A percentile compares a stretch with the other conserved stretches of the same genome.
phyloP scores from a whole-genome alignment of 306 rosid species.

The Begonia masoniana region DNA sequence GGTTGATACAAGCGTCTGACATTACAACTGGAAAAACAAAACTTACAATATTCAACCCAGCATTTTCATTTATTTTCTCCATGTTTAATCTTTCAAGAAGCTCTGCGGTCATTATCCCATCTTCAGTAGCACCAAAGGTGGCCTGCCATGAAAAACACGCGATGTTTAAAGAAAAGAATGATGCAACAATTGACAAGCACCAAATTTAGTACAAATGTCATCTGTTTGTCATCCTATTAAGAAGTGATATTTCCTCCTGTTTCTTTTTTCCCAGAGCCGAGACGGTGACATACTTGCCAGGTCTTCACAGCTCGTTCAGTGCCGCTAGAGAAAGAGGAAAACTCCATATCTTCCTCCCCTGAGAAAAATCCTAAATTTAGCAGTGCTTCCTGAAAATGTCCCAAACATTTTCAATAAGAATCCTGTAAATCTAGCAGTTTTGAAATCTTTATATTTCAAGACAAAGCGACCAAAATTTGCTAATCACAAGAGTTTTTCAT shows the following conservation, averaged over 20 bases:
- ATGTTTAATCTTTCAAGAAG: slow-evolving; percentile 52
- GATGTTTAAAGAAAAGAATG: slow-evolving; percentile 34
- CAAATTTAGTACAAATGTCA: too few relatives aligned
- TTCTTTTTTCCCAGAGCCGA: too few relatives aligned
- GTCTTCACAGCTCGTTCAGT: slow-evolving; percentile 94
- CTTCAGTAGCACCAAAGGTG: slow-evolving; percentile 48
- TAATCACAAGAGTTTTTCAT: slow-evolving; percentile 2
- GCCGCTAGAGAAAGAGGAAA: slow-evolving; percentile 65
- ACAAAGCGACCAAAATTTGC: not conserved
- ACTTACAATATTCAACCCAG: slow-evolving; percentile 4
- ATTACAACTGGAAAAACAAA: too few relatives aligned
- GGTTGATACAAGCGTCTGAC: slow-evolving; percentile 10
- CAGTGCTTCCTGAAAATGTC: slow-evolving; percentile 51
- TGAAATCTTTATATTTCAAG: not conserved
- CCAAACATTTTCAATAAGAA: slow-evolving; percentile 6
- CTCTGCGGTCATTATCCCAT: slow-evolving; percentile 71
- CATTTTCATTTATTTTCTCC: slow-evolving; percentile 17
- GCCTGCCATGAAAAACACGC: slow-evolving; percentile 76
- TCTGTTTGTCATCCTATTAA: too few relatives aligned
- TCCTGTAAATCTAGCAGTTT: not conserved
- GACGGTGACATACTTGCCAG: slow-evolving; percentile 70
- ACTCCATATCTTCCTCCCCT: slow-evolving; percentile 88
- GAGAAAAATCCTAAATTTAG: slow-evolving; percentile 71
- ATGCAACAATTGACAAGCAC: too few relatives aligned
- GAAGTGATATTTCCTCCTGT: too few relatives aligned